A percentile compares a stretch with the other conserved stretches of the same genome.
Conservation (phyloP, 441 rosid species). For the Pelargonium hybrid region DNA sequence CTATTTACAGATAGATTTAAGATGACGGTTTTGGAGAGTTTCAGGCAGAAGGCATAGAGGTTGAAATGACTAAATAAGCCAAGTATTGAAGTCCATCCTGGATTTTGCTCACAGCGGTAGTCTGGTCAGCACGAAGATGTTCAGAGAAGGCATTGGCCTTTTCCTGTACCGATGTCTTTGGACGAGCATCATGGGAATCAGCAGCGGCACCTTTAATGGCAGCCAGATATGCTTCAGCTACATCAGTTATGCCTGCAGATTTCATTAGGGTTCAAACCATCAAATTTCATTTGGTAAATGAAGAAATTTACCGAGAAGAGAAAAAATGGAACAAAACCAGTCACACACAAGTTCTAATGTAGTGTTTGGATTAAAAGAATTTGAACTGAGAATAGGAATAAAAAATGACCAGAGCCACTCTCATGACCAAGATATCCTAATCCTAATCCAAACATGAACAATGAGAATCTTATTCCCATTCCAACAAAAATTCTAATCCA, state of each 20-base stretch:
- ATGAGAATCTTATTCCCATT: no score
- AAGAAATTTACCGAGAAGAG: neutral
- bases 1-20: neutral
- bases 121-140: slow-evolving; percentile 46
- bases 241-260: slow-evolving; percentile 74
- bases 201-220: slow-evolving; percentile 48
- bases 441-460: no score
- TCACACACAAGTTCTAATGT: no score
- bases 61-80: slow-evolving; percentile 55
- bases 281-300: neutral
- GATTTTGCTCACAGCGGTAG: slow-evolving; percentile 55
- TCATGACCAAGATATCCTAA: no score
- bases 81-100: slow-evolving; percentile 78
- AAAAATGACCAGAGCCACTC: no score
- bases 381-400: no score
- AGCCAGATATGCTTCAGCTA: slow-evolving; percentile 63
- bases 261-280: neutral
- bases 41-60: slow-evolving; percentile 61
- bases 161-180: slow-evolving; percentile 45
- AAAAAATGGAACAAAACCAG: neutral
- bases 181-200: slow-evolving; percentile 41
- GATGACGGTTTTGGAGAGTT: neutral
- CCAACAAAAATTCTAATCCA: no score
- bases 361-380: no score
- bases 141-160: slow-evolving; percentile 58